Evolutionary conservation across 2,329 filamentous ascomycete species (phyloP), one percentile per base, ranked within the genome.

Genomic region (Ophiostoma triangulosporum): DNA sequence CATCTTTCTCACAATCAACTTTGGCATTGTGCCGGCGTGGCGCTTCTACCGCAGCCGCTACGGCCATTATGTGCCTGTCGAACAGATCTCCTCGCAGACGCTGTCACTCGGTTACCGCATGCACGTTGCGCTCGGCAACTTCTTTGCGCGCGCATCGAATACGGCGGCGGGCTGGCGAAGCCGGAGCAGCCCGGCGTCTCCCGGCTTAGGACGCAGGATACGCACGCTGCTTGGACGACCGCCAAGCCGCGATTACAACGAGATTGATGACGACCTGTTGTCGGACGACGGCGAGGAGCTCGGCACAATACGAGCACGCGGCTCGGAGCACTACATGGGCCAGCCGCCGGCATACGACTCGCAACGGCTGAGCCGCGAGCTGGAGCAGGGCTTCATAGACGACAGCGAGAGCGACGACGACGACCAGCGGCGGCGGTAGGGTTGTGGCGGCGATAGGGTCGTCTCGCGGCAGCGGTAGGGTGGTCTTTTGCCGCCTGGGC

Each of bases 361-460:
- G 43, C 72, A 78, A 60, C 74, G 88, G 57, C 62, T 95, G 57
- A 91, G 87, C 65, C 74, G 88, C 68, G 88, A 95, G 70, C 57
- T 69, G 15, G 67, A 69, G 58, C 69, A 73, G 57, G 71, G 71
- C 0, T 73, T 73, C 50, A 67, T 68, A 57, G 71, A 73, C 56
- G 70, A 73, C 53, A 73, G 70, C 57, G 70, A 72, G 48, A 68
- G 71, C 4, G 69, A 72, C n/a, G 60, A 58, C 8, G n/a, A 48
- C 11, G 26, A 24, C 27, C 46, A 15, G 40, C 22, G 46, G 20
- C 27, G 14, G 46, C 46, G 27, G 24, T 20, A 27, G 26, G 4
- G 7, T 8, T 3, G 20, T 6, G 24, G 26, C 43, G 9, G 14
- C 31, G 32, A 14, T 22, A 35, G 29, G n/a, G 32, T 31, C 8